These are phyloP conservation scores for Malassezia globosa DNA, from an alignment of 1,284 basidiomycete genomes.

Conservation along the genomic window DNA sequence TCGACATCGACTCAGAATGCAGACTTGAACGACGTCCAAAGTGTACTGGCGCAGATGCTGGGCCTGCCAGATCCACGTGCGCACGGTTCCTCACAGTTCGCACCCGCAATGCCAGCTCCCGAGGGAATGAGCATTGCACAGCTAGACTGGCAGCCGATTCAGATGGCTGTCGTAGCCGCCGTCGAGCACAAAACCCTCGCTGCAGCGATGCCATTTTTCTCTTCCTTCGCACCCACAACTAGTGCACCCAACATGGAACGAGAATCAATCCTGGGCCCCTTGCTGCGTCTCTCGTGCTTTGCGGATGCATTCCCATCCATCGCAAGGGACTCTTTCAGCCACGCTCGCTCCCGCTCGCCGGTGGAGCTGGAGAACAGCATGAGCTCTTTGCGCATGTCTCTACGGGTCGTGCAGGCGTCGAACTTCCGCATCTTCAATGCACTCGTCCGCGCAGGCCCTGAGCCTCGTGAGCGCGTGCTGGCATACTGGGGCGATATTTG, in stretches of 20 bases:
- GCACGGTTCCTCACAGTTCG: neutral
- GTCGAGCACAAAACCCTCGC: slow-evolving; percentile 74
- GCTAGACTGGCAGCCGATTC: slow-evolving; percentile 66
- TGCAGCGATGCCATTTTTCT: slow-evolving; percentile 52
- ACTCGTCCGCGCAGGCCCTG: slow-evolving; percentile 69
- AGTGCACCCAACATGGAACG: slow-evolving; percentile 51
- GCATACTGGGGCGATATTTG: slow-evolving; percentile 67
- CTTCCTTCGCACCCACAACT: slow-evolving; percentile 59
- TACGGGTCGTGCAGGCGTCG: slow-evolving; percentile 53
- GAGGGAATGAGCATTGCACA: slow-evolving; percentile 48
- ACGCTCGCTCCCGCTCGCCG: slow-evolving; percentile 23
- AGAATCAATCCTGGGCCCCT: slow-evolving; percentile 37
- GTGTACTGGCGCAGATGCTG: slow-evolving; percentile 12
- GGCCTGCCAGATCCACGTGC: slow-evolving; percentile 8
- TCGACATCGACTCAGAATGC: neutral
- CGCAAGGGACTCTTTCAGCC: slow-evolving; percentile 28
- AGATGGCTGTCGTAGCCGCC: slow-evolving; percentile 69
- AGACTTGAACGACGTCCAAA: slow-evolving; percentile 1
- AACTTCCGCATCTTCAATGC: slow-evolving; percentile 82
- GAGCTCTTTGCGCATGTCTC: slow-evolving; percentile 28
- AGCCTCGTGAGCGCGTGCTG: slow-evolving; percentile 71
- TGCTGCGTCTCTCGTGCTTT: slow-evolving; percentile 35
- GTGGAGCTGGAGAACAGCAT: slow-evolving; percentile 32
- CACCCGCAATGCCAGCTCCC: neutral
- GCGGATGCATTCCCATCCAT: slow-evolving; percentile 35